Conservation (phyloP, 495 filamentous ascomycete genomes). For the Aspergillus steynii region DNA sequence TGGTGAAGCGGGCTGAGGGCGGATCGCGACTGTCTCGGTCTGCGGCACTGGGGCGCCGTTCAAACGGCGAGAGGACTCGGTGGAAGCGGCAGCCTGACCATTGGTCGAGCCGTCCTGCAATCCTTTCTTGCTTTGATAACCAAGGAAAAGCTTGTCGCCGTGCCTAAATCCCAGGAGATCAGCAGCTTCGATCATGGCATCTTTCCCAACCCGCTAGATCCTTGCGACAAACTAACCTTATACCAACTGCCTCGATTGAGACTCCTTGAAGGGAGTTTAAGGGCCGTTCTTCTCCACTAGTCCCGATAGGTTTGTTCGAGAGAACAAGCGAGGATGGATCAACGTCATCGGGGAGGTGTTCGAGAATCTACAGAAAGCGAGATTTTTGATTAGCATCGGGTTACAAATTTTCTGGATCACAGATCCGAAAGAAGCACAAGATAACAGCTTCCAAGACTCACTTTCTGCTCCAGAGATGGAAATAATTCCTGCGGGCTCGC, state of each 20-base stretch:
- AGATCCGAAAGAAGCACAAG: neutral
- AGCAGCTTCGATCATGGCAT: conserved; percentile 4
- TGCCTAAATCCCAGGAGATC: conserved; percentile 55
- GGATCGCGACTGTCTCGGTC: conserved; percentile 64
- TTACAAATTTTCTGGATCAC: neutral
- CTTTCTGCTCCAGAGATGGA: conserved; percentile 45
- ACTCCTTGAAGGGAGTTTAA: conserved; percentile 66
- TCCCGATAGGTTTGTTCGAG: conserved; percentile 76
- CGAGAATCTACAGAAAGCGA: conserved; percentile 49
- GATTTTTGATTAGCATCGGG: conserved; percentile 8
- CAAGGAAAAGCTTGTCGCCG: conserved; percentile 86
- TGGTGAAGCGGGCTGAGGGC: conserved; percentile 57
- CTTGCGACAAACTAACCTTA: conserved; percentile 54
- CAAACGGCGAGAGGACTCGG: conserved; percentile 51
- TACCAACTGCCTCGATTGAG: conserved; percentile 66
- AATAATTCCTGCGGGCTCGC: conserved; percentile 50
- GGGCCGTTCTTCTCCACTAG: conserved; percentile 69
- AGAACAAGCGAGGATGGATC: conserved; percentile 74
- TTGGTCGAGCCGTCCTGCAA: conserved; percentile 52
- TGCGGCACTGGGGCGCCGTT: conserved; percentile 78
- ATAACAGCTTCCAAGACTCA: conserved; percentile 15
- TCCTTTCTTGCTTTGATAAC: conserved; percentile 60
- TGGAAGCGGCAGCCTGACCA: conserved; percentile 30
- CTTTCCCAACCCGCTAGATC: neutral
- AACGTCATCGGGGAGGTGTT: conserved; percentile 66